Evolutionary conservation across 2,329 filamentous ascomycete genomes (phyloP), one percentile per base, ranked within the genome.

Genomic region (Sporothrix phasma): DNA sequence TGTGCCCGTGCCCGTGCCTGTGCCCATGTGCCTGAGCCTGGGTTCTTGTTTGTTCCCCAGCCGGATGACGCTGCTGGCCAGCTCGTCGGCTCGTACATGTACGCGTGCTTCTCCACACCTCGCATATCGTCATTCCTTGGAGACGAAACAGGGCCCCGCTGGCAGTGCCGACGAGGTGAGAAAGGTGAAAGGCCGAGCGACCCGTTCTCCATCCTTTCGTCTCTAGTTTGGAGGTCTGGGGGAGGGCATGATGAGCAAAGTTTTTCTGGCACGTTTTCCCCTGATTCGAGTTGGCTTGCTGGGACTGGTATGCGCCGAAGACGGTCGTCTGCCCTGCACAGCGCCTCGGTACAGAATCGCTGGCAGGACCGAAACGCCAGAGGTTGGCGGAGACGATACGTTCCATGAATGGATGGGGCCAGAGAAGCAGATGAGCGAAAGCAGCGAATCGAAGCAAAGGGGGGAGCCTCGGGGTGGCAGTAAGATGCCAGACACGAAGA

Each of bases 31-130:
- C n/a, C n/a, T n/a, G n/a, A n/a, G n/a, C n/a, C n/a, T n/a, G n/a
- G n/a, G n/a, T n/a, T n/a, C n/a, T n/a, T n/a, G n/a, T n/a, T n/a
- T n/a, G n/a, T n/a, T n/a, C n/a, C n/a, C n/a, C n/a, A 47, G 26
- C 13, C 10, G 26, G 22, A 22, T 11, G n/a, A n/a, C 11, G 47
- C n/a, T 19, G 47, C 26, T 51, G 47, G 19, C 22, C 41, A 43
- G n/a, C n/a, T 22, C 19, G 26, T 37, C 8, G n/a, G n/a, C 8
- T 22, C 17, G 8, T 37, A 11, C 29, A 37, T 11, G n/a, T 37
- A 17, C 17, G 47, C 29, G 26, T 37, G 11, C 49, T 61, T 61
- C 54, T 58, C 54, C 54, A 58, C 54, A 58, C n/a, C 54, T 43
- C 54, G 43, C 17, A 29, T 29, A 22, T 26, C 54, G 54, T 43